Evolutionary conservation across 495 filamentous ascomycete species (phyloP), one percentile per base, ranked within the genome.

Genomic region (Cercophora sp.): DNA sequence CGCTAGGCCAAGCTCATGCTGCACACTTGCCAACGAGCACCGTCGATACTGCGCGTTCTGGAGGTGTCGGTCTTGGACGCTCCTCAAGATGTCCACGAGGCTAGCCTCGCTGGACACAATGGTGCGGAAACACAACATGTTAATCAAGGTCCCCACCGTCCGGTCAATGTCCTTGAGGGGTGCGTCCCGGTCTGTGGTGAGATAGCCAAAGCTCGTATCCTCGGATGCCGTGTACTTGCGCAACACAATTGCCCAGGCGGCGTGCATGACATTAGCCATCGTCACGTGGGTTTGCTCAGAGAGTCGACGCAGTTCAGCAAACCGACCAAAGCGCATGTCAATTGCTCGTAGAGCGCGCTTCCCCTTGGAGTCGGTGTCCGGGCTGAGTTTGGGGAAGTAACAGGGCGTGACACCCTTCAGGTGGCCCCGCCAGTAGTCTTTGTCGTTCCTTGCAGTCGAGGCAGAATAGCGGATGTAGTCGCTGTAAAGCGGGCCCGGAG

Each of bases 81-180:
- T 63, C 27, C 64, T 67, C 5, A 76, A 69, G 19, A 81, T 54
- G 16, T 74, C 71, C 0, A 65, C 59, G 3, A 81, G 55, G 2
- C 9, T 25, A 67, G 74, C 15, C 2, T 20, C 25, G 10, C 15
- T n/a, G 1, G 58, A 44, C 20, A 58, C 19, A 3, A 48, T 61
- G 3, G 82, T 60, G 0, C 81, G 75, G 40, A 79, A 67, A 15
- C 82, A 82, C 1, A 84, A 66, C 10, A 82, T 84, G 29, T 83
- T 77, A 52, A 86, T 80, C 6, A 82, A 59, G 4, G 82, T 70
- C 0, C 79, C 80, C 13, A 74, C 63, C 5, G 78, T 72, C 1
- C 64, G 55, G 39, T 71, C 60, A 23, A 83, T 65, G 19, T 68
- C 66, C 4, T 67, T 52, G 3, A 82, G 64, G 2, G 74, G 66